These are phyloP conservation scores for Endotrypanum monterogeii DNA, from an alignment of 208 protist species.

Conservation along the genomic window DNA sequence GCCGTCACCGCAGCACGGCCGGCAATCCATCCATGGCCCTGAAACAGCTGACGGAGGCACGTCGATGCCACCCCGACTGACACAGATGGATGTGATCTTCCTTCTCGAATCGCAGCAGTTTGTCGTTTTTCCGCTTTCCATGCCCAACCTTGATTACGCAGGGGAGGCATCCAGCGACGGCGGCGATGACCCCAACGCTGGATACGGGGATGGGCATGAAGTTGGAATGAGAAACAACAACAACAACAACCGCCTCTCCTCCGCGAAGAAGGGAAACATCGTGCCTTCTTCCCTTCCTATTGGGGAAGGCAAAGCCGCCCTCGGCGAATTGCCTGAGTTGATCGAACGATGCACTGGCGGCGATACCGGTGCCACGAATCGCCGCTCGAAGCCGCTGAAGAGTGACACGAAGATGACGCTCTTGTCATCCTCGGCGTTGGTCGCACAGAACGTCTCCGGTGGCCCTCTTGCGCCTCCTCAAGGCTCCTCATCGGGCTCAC, in stretches of 20 bases:
- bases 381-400: neutral
- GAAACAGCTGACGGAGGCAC: neutral
- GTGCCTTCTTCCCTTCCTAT: neutral
- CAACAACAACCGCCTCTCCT: neutral
- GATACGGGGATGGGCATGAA: neutral
- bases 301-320: neutral
- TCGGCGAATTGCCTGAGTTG: constrained; percentile 4
- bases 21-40: neutral
- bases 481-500: neutral
- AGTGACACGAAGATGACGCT: neutral
- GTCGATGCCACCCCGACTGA: constrained; percentile 29
- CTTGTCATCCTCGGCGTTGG: neutral
- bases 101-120: constrained; percentile 49
- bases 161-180: neutral
- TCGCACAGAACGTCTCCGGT: neutral
- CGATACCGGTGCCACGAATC: neutral
- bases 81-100: constrained; percentile 42
- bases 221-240: neutral
- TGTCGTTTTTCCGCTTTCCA: constrained; percentile 41
- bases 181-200: neutral
- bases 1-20: neutral
- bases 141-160: constrained; percentile 21
- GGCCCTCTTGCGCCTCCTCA: neutral
- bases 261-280: neutral
- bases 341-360: constrained; percentile 30